A percentile compares a stretch with the other conserved stretches of the same genome.
Evolutionary conservation across 495 filamentous ascomycete species (phyloP).

Genomic region (Apodospora peruviana): DNA sequence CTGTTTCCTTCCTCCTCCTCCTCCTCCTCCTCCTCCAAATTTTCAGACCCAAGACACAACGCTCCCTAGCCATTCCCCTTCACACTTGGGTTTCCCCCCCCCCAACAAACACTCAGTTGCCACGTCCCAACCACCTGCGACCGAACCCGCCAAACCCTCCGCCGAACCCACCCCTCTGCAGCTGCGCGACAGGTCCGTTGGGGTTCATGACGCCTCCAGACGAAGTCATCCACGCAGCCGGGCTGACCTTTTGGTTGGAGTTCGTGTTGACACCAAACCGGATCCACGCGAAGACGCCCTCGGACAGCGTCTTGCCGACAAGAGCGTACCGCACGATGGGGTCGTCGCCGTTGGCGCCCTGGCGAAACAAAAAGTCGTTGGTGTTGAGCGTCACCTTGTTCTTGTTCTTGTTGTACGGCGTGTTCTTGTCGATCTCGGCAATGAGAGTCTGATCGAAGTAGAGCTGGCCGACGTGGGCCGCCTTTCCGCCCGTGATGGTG

Average conservation of each 20-base stretch:
- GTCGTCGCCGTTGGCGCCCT: slow-evolving; percentile 47
- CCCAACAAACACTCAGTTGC: no score
- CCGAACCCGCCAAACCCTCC: neutral
- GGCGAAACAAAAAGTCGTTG: slow-evolving; percentile 45
- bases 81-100: no score
- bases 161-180: neutral
- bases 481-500: slow-evolving; percentile 43
- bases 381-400: slow-evolving; percentile 45
- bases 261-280: slow-evolving; percentile 47
- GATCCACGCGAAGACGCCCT: slow-evolving; percentile 55
- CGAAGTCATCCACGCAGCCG: slow-evolving; percentile 21
- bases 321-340: slow-evolving; percentile 52
- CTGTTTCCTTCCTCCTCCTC: no score
- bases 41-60: no score
- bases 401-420: slow-evolving; percentile 53
- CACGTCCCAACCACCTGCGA: no score
- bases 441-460: slow-evolving; percentile 56
- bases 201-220: slow-evolving; percentile 31
- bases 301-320: slow-evolving; percentile 45
- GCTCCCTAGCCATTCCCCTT: no score
- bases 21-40: no score
- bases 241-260: slow-evolving; percentile 18
- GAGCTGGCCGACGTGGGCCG: slow-evolving; percentile 55
- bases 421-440: slow-evolving; percentile 36
- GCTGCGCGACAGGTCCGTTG: slow-evolving; percentile 22